Evolutionary conservation across 331 rosid genomes (phyloP).

Genomic region (Quercus phellos): DNA sequence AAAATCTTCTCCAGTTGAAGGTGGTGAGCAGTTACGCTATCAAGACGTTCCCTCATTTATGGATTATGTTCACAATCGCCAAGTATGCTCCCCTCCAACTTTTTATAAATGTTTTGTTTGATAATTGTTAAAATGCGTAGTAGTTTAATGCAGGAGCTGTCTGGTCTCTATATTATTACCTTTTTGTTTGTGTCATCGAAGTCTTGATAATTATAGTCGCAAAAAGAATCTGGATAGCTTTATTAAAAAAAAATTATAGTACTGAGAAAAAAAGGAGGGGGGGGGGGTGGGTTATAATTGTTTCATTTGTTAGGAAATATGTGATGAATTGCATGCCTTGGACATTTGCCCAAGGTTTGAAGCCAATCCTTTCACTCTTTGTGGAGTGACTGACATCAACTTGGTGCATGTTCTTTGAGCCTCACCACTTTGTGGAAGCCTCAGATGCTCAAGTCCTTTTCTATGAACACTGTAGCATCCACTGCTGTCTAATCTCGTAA

Average conservation of each 20-base stretch:
- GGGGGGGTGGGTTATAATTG: background rate
- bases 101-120: background rate
- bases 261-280: background rate
- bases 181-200: background rate
- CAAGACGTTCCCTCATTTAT: conserved; percentile 86
- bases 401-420: background rate
- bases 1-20: conserved; percentile 49
- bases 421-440: background rate
- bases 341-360: background rate
- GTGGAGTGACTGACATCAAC: background rate
- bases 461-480: background rate
- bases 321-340: background rate
- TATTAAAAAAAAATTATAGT: too few species aligned
- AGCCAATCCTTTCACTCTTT: background rate
- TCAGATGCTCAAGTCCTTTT: background rate
- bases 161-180: background rate
- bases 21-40: conserved; percentile 48
- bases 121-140: background rate
- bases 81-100: conserved; percentile 40
- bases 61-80: conserved; percentile 85
- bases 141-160: background rate
- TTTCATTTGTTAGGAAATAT: background rate
- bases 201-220: background rate
- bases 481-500: background rate
- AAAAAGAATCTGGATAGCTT: background rate